A percentile compares a stretch with the other conserved stretches of the same genome.
phyloP scores from a whole-genome alignment of 768 basidiomycete genomes.

The Auricularia sp. region DNA sequence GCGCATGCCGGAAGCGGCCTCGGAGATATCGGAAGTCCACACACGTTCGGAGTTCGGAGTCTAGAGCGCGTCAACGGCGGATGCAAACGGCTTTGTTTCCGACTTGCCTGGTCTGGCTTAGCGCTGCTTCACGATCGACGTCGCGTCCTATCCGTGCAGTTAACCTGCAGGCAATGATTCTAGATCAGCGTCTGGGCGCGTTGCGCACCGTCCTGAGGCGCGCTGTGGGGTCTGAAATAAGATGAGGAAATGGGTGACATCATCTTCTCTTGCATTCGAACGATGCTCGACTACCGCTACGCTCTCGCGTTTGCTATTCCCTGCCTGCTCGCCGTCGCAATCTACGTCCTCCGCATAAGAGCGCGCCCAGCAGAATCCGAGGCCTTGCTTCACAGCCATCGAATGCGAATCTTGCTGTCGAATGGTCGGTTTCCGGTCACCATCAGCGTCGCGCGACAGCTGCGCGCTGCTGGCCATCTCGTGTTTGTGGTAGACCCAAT shows the following conservation, averaged over 20 bases:
- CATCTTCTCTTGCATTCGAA: not conserved
- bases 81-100: too few species aligned
- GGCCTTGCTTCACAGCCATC: not conserved
- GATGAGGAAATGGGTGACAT: not conserved
- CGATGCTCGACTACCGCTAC: not conserved
- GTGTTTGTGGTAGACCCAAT: slow-evolving; percentile 6
- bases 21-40: too few species aligned
- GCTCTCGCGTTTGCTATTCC: not conserved
- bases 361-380: not conserved
- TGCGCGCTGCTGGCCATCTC: not conserved
- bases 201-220: too few species aligned
- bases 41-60: too few species aligned
- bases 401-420: slow-evolving; percentile 2
- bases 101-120: too few species aligned
- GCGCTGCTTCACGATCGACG: too few species aligned
- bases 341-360: not conserved
- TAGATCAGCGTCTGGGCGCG: too few species aligned
- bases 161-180: too few species aligned
- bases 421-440: slow-evolving; percentile 8
- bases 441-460: slow-evolving; percentile 6
- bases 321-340: not conserved
- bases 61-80: too few species aligned
- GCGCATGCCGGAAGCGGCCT: too few species aligned
- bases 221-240: not conserved
- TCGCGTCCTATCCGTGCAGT: too few species aligned